Conservation (phyloP, 169 alveolate species). For the Cyclospora cayetanensis region DNA sequence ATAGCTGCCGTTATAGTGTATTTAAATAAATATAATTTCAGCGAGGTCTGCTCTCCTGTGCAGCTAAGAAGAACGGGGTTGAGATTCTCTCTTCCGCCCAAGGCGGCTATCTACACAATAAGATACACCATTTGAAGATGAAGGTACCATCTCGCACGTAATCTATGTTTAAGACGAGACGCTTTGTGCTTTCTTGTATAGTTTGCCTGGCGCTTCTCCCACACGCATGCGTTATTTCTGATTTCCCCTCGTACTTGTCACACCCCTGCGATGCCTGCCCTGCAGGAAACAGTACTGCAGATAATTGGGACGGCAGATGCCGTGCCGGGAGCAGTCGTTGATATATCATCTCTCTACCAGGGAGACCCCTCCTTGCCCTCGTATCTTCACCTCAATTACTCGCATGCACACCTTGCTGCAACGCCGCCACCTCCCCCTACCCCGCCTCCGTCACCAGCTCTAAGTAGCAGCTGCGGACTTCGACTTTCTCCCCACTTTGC, state of each 20-base stretch:
- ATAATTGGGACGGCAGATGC: constrained; percentile 46
- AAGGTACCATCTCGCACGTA: not conserved
- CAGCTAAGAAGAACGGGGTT: constrained; percentile 55
- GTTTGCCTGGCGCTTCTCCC: too few species aligned
- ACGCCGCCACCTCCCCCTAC: constrained; percentile 60
- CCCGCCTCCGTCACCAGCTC: constrained; percentile 62
- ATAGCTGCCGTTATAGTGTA: too few species aligned
- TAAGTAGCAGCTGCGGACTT: constrained; percentile 48
- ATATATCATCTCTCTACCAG: constrained; percentile 27
- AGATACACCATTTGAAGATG: constrained; percentile 18
- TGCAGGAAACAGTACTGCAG: constrained; percentile 52
- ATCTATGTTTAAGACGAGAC: too few species aligned
- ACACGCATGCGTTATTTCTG: too few species aligned
- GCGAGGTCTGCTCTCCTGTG: not conserved
- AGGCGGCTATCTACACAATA: constrained; percentile 53
- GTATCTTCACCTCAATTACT: constrained; percentile 50
- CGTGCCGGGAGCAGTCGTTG: constrained; percentile 52
- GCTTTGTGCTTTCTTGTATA: too few species aligned
- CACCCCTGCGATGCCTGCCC: not conserved
- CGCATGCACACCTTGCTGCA: constrained; percentile 50
- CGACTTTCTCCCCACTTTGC: constrained; percentile 49
- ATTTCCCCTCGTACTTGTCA: not conserved
- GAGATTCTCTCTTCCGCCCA: constrained; percentile 55
- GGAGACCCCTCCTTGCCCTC: constrained; percentile 59
- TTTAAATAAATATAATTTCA: not conserved